Conservation (phyloP, 2,329 filamentous ascomycete genomes). For the Aspergillus bombycis region DNA sequence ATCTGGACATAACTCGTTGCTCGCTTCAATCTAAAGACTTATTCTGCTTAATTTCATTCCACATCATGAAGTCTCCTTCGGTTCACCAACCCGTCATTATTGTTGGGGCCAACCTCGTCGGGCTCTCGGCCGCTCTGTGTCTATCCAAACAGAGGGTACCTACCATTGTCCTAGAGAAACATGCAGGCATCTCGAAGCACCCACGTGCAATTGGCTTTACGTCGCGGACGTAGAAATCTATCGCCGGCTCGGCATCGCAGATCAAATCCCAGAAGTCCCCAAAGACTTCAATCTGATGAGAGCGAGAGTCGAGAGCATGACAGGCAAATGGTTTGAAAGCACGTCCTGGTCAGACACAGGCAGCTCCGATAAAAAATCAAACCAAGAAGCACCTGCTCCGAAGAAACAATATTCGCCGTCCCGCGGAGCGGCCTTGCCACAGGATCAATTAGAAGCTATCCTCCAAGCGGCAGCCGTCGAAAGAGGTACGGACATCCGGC, state of each 20-base stretch:
- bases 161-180: conserved; percentile 44
- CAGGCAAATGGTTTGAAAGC: conserved; percentile 23
- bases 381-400: conserved; percentile 11
- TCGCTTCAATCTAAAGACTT: not conserved
- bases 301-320: conserved; percentile 25
- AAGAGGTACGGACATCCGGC: conserved; percentile 40
- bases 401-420: conserved; percentile 26
- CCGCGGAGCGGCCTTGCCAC: conserved; percentile 37
- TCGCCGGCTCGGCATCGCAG: conserved; percentile 31
- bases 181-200: conserved; percentile 38
- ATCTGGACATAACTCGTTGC: not conserved
- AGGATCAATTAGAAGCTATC: conserved; percentile 47
- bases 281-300: conserved; percentile 25
- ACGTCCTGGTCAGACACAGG: conserved; percentile 22
- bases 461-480: conserved; percentile 37
- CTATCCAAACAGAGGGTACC: conserved; percentile 36
- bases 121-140: conserved; percentile 44
- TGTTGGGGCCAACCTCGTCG: conserved; percentile 46
- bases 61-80: not conserved
- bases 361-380: not conserved
- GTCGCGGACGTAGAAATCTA: conserved; percentile 42
- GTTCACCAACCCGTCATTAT: conserved; percentile 35
- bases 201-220: conserved; percentile 45
- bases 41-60: not conserved
- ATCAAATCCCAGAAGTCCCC: conserved; percentile 22